These are phyloP conservation scores for Geranium brycei DNA, from an alignment of 345 rosid genomes.

Conservation along the genomic window DNA sequence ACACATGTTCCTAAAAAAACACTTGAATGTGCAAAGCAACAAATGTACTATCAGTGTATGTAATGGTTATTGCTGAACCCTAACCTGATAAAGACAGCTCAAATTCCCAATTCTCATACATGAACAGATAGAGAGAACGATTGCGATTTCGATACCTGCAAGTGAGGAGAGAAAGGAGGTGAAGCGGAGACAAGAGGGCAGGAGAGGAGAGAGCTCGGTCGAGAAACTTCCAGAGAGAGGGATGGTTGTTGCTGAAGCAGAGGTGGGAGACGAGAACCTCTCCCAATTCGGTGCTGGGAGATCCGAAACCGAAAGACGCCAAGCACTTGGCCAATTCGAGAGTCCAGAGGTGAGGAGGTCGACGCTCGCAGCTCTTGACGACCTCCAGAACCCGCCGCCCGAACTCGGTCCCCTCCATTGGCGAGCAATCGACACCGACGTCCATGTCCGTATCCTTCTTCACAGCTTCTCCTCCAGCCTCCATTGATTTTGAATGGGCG, in stretches of 20 bases:
- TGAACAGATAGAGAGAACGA: neutral
- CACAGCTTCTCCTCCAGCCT: too few relatives aligned
- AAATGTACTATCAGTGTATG: too few relatives aligned
- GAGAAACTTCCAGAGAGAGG: constrained; percentile 44
- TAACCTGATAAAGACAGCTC: neutral
- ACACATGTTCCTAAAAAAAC: too few relatives aligned
- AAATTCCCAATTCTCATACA: neutral
- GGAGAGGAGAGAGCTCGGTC: constrained; percentile 30
- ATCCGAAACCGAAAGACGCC: constrained; percentile 6
- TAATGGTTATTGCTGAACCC: neutral
- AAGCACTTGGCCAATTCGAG: constrained; percentile 29
- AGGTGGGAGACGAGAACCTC: constrained; percentile 27
- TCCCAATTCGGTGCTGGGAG: constrained; percentile 35
- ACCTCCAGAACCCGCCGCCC: too few relatives aligned
- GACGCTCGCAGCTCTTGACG: too few relatives aligned
- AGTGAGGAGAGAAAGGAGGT: constrained; percentile 40
- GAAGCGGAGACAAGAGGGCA: constrained; percentile 30
- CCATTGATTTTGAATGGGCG: too few relatives aligned
- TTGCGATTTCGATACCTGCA: constrained; percentile 12
- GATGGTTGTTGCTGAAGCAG: constrained; percentile 34
- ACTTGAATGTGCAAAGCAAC: too few relatives aligned
- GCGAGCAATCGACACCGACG: too few relatives aligned
- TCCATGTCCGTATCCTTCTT: too few relatives aligned
- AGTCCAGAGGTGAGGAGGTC: constrained; percentile 18
- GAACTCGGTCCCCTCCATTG: constrained; percentile 9